Percentiles rank a stretch among this genome's conserved stretches.
These are phyloP conservation scores for Ascoidea rubescens DNA, from an alignment of 805 yeast genomes.

Conservation along the genomic window DNA sequence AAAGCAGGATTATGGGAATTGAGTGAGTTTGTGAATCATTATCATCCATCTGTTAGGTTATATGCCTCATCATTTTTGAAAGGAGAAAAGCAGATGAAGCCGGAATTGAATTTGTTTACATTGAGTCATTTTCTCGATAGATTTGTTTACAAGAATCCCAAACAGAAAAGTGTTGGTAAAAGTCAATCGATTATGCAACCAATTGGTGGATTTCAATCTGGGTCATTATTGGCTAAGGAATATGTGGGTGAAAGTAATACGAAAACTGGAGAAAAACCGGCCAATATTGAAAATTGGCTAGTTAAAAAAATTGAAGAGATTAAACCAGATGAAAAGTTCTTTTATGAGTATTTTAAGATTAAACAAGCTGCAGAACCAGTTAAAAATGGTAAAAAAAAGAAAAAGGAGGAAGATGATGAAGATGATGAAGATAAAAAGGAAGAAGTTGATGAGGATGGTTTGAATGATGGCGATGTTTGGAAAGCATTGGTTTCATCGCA, in stretches of 20 bases:
- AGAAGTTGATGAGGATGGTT: constrained; percentile 39
- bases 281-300: constrained; percentile 77
- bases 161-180: constrained; percentile 55
- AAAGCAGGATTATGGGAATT: constrained; percentile 81
- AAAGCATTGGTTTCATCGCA: constrained; percentile 60
- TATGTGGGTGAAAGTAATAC: constrained; percentile 25
- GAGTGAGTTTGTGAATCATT: constrained; percentile 58
- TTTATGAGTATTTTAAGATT: constrained; percentile 68
- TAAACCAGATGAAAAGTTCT: constrained; percentile 80
- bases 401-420: constrained; percentile 20
- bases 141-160: constrained; percentile 89
- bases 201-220: constrained; percentile 71
- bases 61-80: constrained; percentile 57
- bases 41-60: constrained; percentile 80
- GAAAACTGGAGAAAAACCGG: constrained; percentile 35
- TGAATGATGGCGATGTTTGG: constrained; percentile 41
- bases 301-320: constrained; percentile 46
- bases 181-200: constrained; percentile 98
- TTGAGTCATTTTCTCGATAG: constrained; percentile 86
- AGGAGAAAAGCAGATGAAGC: constrained; percentile 39
- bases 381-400: constrained; percentile 15
- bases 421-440: constrained; percentile 27
- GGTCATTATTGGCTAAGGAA: constrained; percentile 46
- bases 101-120: constrained; percentile 83
- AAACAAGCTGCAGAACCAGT: constrained; percentile 25